Percentiles rank a stretch among this genome's conserved stretches.
Evolutionary conservation across 306 rosid genomes (phyloP).

Genomic region (Arachis stenosperma): DNA sequence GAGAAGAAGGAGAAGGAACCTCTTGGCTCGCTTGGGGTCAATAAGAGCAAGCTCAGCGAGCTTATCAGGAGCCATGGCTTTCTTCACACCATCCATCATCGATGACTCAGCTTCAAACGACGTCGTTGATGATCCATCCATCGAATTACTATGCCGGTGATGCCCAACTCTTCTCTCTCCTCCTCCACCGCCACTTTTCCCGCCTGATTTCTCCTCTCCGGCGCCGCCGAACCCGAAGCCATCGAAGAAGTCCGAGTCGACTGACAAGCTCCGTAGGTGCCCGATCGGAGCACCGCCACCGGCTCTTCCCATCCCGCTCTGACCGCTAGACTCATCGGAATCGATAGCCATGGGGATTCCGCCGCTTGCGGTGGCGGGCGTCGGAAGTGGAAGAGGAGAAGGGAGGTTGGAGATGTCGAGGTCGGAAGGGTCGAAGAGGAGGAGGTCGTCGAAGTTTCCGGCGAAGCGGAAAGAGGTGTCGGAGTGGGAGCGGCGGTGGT

Average conservation of each 20-base stretch:
- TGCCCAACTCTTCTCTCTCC: conserved; percentile 56
- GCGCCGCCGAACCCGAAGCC: conserved; percentile 50
- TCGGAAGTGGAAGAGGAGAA: conserved; percentile 55
- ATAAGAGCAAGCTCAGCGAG: conserved; percentile 95
- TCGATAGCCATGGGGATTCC: conserved; percentile 50
- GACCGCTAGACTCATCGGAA: conserved; percentile 62
- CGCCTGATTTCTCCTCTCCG: conserved; percentile 42
- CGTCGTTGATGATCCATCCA: conserved; percentile 69
- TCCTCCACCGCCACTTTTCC: conserved; percentile 25
- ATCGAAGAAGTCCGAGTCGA: conserved; percentile 92
- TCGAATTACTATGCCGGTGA: conserved; percentile 82
- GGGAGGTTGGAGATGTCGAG: conserved; percentile 76
- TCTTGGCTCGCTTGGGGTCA: conserved; percentile 92
- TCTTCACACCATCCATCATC: conserved; percentile 61
- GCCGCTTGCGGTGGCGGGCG: conserved; percentile 32
- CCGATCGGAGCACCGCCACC: conserved; percentile 33
- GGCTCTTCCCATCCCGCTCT: conserved; percentile 36
- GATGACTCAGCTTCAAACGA: conserved; percentile 68
- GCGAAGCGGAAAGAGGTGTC: conserved; percentile 83
- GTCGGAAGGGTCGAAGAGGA: conserved; percentile 89
- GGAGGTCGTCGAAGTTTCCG: conserved; percentile 83
- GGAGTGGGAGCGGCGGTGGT: conserved; percentile 94
- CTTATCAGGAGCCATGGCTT: conserved; percentile 79
- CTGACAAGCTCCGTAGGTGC: conserved; percentile 79
- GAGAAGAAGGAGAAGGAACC: conserved; percentile 35